phyloP scores from a whole-genome alignment of 1,139 yeast genomes.

The Komagataea norvegica region DNA sequence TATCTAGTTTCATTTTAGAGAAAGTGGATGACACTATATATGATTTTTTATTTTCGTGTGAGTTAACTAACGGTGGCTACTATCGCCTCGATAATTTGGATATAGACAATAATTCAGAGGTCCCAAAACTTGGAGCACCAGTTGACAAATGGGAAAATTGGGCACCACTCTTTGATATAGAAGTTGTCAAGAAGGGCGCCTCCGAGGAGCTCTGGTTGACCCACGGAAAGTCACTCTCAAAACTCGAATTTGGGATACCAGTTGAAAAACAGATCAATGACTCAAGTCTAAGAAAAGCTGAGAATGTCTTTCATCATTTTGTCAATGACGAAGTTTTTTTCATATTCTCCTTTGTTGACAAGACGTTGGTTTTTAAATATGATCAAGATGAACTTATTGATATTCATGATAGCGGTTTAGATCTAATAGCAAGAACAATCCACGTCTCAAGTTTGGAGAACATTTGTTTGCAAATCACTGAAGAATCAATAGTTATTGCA shows the following conservation, averaged over 20 bases:
- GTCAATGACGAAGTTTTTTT: constrained; percentile 26
- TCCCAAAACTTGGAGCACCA: constrained; percentile 11
- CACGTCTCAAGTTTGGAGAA: constrained; percentile 15
- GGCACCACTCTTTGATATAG: constrained; percentile 46
- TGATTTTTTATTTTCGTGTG: constrained; percentile 20
- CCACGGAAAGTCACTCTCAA: constrained; percentile 41
- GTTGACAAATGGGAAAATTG: constrained; percentile 36
- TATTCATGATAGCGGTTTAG: constrained; percentile 24
- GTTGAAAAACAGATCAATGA: constrained; percentile 29
- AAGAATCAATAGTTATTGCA: constrained; percentile 28
- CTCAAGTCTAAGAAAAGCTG: constrained; percentile 19
- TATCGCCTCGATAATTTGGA: constrained; percentile 14
- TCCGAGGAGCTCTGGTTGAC: constrained; percentile 43
- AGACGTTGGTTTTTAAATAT: constrained; percentile 36
- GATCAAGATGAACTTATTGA: constrained; percentile 24
- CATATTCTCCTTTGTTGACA: constrained; percentile 37
- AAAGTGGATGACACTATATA: constrained; percentile 11
- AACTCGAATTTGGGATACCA: constrained; percentile 37
- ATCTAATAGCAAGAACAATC: constrained; percentile 22
- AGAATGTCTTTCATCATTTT: constrained; percentile 23
- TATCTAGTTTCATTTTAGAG: constrained; percentile 20
- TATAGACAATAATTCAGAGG: background rate
- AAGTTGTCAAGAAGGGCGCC: constrained; percentile 31
- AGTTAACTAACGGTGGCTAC: constrained; percentile 16
- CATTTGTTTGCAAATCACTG: constrained; percentile 33